Evolutionary conservation across 306 rosid genomes (phyloP).

Genomic region (Vachellia collinsii): DNA sequence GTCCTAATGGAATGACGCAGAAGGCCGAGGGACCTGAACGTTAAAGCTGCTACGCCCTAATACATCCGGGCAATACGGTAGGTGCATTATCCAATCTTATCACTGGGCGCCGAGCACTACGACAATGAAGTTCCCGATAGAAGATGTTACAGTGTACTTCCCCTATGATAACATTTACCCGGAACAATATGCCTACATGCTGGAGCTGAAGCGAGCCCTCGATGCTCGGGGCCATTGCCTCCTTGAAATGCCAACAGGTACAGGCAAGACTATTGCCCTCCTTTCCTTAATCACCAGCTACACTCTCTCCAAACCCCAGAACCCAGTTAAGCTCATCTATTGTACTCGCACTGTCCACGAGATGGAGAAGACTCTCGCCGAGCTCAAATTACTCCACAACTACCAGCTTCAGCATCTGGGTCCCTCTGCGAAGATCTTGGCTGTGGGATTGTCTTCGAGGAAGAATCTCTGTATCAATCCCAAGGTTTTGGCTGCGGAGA

Average conservation of each 20-base stretch:
- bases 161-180: conserved; percentile 94
- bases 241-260: conserved; percentile 92
- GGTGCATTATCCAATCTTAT: neutral
- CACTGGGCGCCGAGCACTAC: neutral
- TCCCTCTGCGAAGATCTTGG: conserved; percentile 66
- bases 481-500: conserved; percentile 60
- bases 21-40: neutral
- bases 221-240: conserved; percentile 93
- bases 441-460: conserved; percentile 78
- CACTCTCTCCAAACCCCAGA: conserved; percentile 72
- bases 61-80: neutral
- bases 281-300: conserved; percentile 87
- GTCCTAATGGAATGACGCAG: neutral
- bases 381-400: conserved; percentile 70
- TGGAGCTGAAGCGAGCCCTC: conserved; percentile 81
- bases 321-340: conserved; percentile 80
- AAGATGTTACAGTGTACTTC: conserved; percentile 81
- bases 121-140: conserved; percentile 79
- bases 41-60: neutral
- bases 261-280: conserved; percentile 88
- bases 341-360: conserved; percentile 97
- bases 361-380: conserved; percentile 95
- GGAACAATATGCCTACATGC: conserved; percentile 87
- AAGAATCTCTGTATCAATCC: conserved; percentile 83
- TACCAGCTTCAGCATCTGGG: conserved; percentile 71